Evolutionary conservation across 495 filamentous ascomycete genomes (phyloP).

Genomic region (Daldinia vernicosa): DNA sequence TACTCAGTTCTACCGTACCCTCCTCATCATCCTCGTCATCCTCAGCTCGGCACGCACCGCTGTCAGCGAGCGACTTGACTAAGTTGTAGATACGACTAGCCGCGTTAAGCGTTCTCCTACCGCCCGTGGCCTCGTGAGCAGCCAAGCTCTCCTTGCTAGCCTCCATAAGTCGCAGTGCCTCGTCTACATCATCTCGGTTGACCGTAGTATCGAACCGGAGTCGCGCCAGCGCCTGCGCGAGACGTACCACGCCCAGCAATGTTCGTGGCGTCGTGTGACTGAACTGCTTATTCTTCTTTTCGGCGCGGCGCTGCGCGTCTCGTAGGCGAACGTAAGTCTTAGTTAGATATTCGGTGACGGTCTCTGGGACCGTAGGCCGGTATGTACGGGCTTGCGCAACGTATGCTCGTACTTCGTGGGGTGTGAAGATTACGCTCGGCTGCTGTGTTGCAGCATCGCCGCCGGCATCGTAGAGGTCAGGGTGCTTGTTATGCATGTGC

Average conservation of each 20-base stretch:
- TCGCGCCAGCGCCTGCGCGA: constrained; percentile 94
- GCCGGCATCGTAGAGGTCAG: constrained; percentile 67
- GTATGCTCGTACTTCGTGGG: constrained; percentile 93
- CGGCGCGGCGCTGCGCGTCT: constrained; percentile 85
- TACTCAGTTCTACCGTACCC: constrained; percentile 74
- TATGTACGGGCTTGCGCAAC: constrained; percentile 90
- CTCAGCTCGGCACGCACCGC: constrained; percentile 72
- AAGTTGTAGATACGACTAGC: constrained; percentile 94
- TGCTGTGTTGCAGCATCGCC: constrained; percentile 32
- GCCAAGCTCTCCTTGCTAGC: constrained; percentile 88
- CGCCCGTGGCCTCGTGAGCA: constrained; percentile 63
- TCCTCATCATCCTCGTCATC: constrained; percentile 57
- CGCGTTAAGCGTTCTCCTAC: constrained; percentile 75
- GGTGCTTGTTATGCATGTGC: constrained; percentile 96
- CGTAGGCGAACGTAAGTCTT: constrained; percentile 94
- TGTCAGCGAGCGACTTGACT: constrained; percentile 83
- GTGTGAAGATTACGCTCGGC: constrained; percentile 74
- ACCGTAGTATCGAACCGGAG: constrained; percentile 86
- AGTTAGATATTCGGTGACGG: constrained; percentile 92
- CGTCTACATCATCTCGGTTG: constrained; percentile 91
- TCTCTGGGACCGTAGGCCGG: constrained; percentile 82
- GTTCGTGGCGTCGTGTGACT: constrained; percentile 93
- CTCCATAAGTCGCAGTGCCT: constrained; percentile 89
- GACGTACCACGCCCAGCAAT: constrained; percentile 87
- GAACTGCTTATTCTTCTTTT: constrained; percentile 87